These are phyloP conservation scores for Vicia sativa DNA, from an alignment of 306 rosid genomes.

Conservation along the genomic window DNA sequence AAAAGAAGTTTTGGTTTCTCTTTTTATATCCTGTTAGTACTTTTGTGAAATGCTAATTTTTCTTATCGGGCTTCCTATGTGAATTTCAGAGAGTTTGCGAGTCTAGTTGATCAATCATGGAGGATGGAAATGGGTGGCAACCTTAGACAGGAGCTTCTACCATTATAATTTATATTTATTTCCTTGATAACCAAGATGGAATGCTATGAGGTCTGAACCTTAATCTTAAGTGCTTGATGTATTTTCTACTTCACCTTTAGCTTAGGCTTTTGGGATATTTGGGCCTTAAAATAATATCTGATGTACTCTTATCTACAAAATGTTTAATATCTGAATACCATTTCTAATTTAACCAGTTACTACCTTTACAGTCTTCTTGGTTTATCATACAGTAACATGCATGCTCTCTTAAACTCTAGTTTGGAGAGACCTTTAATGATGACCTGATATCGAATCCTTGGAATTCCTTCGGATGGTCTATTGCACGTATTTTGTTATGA, in stretches of 20 bases:
- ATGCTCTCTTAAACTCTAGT: background rate
- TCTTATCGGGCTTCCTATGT: conserved; percentile 39
- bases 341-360: background rate
- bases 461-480: conserved; percentile 23
- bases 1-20: conserved; percentile 13
- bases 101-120: conserved; percentile 83
- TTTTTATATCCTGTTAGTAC: conserved; percentile 22
- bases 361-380: background rate
- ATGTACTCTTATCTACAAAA: conserved; percentile 5
- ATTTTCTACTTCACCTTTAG: conserved; percentile 26
- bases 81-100: conserved; percentile 75
- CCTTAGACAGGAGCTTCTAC: conserved; percentile 71
- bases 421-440: conserved; percentile 9
- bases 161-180: conserved; percentile 37
- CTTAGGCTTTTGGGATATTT: too few species aligned
- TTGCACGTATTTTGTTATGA: background rate
- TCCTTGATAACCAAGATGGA: conserved; percentile 40
- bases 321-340: background rate
- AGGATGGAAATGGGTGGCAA: conserved; percentile 91
- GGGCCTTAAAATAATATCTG: too few species aligned
- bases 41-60: conserved; percentile 17
- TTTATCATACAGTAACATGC: conserved; percentile 5
- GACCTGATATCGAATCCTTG: conserved; percentile 27
- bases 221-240: conserved; percentile 36
- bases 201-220: conserved; percentile 52